A percentile compares a stretch with the other conserved stretches of the same genome.
Evolutionary conservation across 179 eudicot species (phyloP).

Genomic region (Carnegiea gigantea): DNA sequence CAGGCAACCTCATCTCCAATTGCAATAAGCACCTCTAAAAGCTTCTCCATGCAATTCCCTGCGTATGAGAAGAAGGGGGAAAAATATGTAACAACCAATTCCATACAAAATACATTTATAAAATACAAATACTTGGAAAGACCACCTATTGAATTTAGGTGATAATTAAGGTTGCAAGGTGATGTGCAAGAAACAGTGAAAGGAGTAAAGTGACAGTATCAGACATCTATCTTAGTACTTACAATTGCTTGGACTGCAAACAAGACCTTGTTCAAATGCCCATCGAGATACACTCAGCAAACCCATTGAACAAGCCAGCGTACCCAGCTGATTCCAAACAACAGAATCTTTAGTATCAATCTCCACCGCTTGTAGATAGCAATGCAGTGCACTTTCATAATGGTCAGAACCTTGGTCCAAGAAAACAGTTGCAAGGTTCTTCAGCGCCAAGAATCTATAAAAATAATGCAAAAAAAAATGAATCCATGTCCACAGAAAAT

Average conservation of each 20-base stretch:
- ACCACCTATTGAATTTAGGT: not conserved
- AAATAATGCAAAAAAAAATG: slow-evolving; percentile 5
- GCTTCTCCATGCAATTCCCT: slow-evolving; percentile 99
- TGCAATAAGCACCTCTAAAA: slow-evolving; percentile 93
- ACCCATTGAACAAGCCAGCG: slow-evolving; percentile 93
- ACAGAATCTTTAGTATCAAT: slow-evolving; percentile 93
- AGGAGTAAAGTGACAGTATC: not conserved
- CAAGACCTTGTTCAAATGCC: slow-evolving; percentile 99
- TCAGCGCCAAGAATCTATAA: slow-evolving; percentile 83
- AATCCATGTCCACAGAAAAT: slow-evolving; percentile 8
- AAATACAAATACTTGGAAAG: not conserved
- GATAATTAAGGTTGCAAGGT: slow-evolving; percentile 9
- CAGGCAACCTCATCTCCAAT: slow-evolving; percentile 96
- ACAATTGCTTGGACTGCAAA: slow-evolving; percentile 99
- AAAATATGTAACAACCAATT: not conserved
- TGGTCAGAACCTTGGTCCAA: slow-evolving; percentile 75
- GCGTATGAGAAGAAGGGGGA: slow-evolving; percentile 23
- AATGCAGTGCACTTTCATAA: slow-evolving; percentile 73
- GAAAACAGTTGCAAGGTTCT: slow-evolving; percentile 93
- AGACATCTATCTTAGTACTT: slow-evolving; percentile 31
- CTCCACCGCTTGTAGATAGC: slow-evolving; percentile 99
- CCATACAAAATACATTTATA: not conserved
- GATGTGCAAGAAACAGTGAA: not conserved
- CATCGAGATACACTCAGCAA: slow-evolving; percentile 84
- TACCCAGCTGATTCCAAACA: slow-evolving; percentile 97